These are phyloP conservation scores for Passalora sequoiae DNA, from an alignment of 2,329 filamentous ascomycete genomes.

Conservation along the genomic window DNA sequence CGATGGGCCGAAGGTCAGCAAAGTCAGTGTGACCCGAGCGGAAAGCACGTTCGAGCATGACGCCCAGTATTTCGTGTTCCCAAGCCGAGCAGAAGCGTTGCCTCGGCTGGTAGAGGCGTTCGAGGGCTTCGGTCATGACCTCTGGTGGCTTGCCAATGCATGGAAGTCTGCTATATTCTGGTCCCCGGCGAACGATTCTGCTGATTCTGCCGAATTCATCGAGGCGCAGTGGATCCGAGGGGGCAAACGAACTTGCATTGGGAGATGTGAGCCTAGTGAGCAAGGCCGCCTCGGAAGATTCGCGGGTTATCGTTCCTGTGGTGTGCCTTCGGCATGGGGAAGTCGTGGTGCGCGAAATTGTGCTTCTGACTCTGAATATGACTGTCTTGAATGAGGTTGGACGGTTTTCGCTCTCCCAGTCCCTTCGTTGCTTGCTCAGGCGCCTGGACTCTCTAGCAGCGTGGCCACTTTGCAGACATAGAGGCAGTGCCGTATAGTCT, in stretches of 20 bases:
- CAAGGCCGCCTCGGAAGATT: too few species aligned
- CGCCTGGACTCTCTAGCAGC: background rate
- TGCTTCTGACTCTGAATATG: too few species aligned
- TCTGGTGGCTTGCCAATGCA: background rate
- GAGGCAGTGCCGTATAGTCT: background rate
- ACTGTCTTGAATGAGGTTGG: too few species aligned
- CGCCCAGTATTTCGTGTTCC: background rate
- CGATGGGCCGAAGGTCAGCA: background rate
- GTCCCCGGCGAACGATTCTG: too few species aligned
- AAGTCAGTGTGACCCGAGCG: background rate
- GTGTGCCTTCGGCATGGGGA: too few species aligned
- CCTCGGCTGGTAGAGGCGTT: background rate
- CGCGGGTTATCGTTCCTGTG: too few species aligned
- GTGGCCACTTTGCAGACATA: background rate
- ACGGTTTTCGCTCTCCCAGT: too few species aligned
- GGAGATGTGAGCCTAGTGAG: too few species aligned
- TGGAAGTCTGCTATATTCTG: background rate
- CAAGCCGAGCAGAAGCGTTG: conserved; percentile 1
- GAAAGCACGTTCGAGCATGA: background rate
- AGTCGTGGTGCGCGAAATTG: too few species aligned
- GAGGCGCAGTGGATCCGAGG: background rate
- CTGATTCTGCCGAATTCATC: background rate
- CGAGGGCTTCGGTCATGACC: background rate
- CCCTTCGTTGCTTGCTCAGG: too few species aligned
- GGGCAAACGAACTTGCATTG: too few species aligned